These are phyloP conservation scores for Sphagnum fallax DNA, from an alignment of 228 moss, liverwort and hornwort genomes.

Conservation along the genomic window DNA sequence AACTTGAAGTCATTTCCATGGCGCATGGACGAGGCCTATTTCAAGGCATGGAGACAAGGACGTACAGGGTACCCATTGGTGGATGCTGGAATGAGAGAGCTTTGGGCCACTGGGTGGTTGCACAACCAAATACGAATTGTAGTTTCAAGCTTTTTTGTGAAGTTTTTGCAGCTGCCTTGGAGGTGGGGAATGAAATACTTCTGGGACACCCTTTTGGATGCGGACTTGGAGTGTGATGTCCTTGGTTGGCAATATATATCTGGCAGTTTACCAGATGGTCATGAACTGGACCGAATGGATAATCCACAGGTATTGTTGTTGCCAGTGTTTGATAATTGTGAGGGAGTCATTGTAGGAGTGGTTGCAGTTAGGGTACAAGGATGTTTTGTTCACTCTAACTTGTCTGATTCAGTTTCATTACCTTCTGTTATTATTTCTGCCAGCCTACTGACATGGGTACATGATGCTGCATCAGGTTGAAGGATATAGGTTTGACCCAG, in stretches of 20 bases:
- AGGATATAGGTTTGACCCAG: slow-evolving; percentile 53
- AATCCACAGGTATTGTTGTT: slow-evolving; percentile 37
- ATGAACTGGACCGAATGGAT: slow-evolving; percentile 55
- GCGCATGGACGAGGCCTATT: slow-evolving; percentile 34
- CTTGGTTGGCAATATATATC: slow-evolving; percentile 64
- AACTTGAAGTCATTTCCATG: slow-evolving; percentile 56
- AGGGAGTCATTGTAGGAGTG: too few relatives aligned
- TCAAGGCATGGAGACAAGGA: slow-evolving; percentile 61
- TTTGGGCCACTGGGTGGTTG: slow-evolving; percentile 62
- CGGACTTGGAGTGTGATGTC: slow-evolving; percentile 55
- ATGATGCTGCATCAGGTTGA: slow-evolving; percentile 24
- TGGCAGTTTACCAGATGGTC: slow-evolving; percentile 58
- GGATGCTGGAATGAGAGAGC: slow-evolving; percentile 58
- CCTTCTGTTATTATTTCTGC: too few relatives aligned
- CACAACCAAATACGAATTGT: slow-evolving; percentile 47
- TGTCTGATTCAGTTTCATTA: too few relatives aligned
- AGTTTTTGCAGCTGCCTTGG: slow-evolving; percentile 60
- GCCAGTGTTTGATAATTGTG: background rate
- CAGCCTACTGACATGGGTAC: too few relatives aligned
- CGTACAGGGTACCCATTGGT: slow-evolving; percentile 57
- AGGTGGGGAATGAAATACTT: slow-evolving; percentile 70
- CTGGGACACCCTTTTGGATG: slow-evolving; percentile 56
- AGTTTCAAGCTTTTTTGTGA: slow-evolving; percentile 55
- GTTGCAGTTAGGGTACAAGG: too few relatives aligned
- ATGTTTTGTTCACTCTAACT: too few relatives aligned